These are phyloP conservation scores for Neurospora cerealis DNA, from an alignment of 495 filamentous ascomycete genomes.

Conservation along the genomic window DNA sequence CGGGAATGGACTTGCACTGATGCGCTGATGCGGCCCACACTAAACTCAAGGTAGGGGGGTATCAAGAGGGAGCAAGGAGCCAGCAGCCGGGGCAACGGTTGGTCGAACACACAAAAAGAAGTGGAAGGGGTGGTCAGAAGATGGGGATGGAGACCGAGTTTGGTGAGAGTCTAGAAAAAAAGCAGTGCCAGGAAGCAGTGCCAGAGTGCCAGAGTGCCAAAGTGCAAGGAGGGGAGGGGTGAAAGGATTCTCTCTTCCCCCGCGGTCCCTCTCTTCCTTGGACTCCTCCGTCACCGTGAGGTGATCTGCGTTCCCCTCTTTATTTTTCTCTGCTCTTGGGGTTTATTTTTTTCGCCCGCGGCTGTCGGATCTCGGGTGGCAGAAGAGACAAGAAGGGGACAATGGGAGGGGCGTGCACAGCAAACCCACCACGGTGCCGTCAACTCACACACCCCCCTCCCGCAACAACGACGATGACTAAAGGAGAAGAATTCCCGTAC, in stretches of 20 bases:
- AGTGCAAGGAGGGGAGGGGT: not conserved
- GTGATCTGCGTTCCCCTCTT: not conserved
- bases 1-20: conserved; percentile 3
- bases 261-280: not conserved
- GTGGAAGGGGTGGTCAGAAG: not conserved
- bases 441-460: not conserved
- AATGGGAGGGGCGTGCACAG: not conserved
- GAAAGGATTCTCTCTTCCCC: not conserved
- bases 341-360: not conserved
- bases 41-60: not conserved
- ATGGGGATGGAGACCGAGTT: not conserved
- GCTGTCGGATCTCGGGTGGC: not conserved
- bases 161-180: not conserved
- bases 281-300: not conserved
- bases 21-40: conserved; percentile 2
- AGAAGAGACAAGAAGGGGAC: not conserved
- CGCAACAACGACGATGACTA: not conserved
- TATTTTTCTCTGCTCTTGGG: not conserved
- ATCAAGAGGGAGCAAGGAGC: not conserved
- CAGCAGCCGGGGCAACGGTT: not conserved
- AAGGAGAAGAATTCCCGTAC: not conserved
- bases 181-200: not conserved
- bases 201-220: not conserved
- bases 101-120: not conserved
- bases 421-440: not conserved